Base-by-base conservation (phyloP, 2,329 filamentous ascomycete genomes). In the Cephalotrichum gorgonifer region DNA sequence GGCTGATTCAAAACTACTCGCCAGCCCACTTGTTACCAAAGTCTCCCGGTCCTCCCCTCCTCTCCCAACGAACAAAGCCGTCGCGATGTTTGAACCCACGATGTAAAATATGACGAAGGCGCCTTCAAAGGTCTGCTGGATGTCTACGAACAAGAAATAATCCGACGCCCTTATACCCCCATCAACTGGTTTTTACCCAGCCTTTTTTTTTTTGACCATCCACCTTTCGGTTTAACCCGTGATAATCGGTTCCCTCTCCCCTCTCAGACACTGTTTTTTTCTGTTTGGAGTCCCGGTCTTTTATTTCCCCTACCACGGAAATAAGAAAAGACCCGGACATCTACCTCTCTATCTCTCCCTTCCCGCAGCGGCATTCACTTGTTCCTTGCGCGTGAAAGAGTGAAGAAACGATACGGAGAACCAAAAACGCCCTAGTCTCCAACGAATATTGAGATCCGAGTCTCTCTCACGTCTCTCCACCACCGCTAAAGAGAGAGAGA, bases 331-430 rank as follows among this genome's bases (percentile, higher is more conserved):
- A 44, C 41, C 43, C 20, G 41, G 27, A 44, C 33, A 17, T 48
- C 30, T 25, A 31, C 14, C n/a, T n/a, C n/a, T n/a, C n/a, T 31
- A 7, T 31, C 28, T 31, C 28, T 14, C 28, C 14, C 33, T 43
- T 25, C 22, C 35, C 43, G 48, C 48, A 50, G 49, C 44, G 49
- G 35, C 49, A 50, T 50, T 50, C 38, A 50, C 49, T 50, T 50
- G 49, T 50, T 47, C 44, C 49, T 47, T 50, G 49, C 49, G 49
- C 26, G 35, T 14, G 35, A 26, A 23, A 49, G 26, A 26, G 17
- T 15, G 22, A 43, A 44, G 20, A 49, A 44, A 33, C 38, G 47
- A 38, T 28, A 49, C n/a, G 35, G 35, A 20, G 35, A 22, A 49
- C 23, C 20, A 33, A 43, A 48, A 48, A 48, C 33, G 35, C 28